Percentiles rank a stretch among this genome's conserved stretches.
Evolutionary conservation across 1,139 yeast species (phyloP).

Genomic region (Nakaseomyces uthaithaninus): DNA sequence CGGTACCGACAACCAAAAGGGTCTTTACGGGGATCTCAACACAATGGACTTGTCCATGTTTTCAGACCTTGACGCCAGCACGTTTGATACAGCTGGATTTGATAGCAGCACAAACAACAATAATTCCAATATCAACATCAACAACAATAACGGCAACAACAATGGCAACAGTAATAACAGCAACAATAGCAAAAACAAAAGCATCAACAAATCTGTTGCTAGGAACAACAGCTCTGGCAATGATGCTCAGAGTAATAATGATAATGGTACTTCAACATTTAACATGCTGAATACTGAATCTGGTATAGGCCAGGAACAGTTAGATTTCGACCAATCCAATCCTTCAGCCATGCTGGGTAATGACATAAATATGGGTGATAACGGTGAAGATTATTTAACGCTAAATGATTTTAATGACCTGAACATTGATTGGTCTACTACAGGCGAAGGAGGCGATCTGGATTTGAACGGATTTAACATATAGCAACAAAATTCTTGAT

Average conservation of each 20-base stretch:
- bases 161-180: conserved; percentile 8
- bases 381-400: conserved; percentile 29
- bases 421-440: conserved; percentile 32
- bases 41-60: conserved; percentile 30
- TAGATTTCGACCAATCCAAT: conserved; percentile 9
- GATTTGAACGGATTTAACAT: conserved; percentile 29
- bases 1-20: conserved; percentile 6
- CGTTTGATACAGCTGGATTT: conserved; percentile 21
- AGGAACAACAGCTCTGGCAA: conserved; percentile 10
- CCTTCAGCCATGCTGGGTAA: conserved; percentile 9
- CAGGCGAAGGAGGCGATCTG: conserved; percentile 27
- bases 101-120: conserved; percentile 8
- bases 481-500: too few relatives aligned
- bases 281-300: conserved; percentile 4
- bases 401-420: conserved; percentile 32
- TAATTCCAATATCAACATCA: conserved; percentile 9
- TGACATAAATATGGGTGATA: conserved; percentile 15
- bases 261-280: conserved; percentile 7
- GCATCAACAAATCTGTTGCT: conserved; percentile 7
- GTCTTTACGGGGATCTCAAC: conserved; percentile 23
- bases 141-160: conserved; percentile 3
- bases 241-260: conserved; percentile 8
- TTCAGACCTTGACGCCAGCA: conserved; percentile 25
- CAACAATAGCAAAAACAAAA: conserved; percentile 2
- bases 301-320: background rate